These are phyloP conservation scores for Melanomma pulvis-pyrius DNA, from an alignment of 495 filamentous ascomycete species.

Conservation along the genomic window DNA sequence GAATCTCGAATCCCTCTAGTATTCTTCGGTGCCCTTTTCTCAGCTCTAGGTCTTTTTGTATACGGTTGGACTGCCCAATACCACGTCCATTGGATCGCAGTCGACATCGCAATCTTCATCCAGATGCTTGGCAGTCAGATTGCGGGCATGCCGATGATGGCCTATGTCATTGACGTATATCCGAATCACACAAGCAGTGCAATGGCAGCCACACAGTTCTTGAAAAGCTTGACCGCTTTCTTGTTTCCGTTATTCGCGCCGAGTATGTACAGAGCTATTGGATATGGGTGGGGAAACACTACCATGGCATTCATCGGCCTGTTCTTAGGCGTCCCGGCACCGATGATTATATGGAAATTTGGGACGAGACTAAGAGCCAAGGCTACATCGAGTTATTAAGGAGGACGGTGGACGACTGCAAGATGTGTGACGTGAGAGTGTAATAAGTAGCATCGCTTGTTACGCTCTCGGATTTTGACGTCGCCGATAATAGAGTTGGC, in stretches of 20 bases:
- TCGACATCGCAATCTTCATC: slow-evolving; percentile 43
- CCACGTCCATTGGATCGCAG: slow-evolving; percentile 45
- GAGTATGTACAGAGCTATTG: slow-evolving; percentile 19
- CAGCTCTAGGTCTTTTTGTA: slow-evolving; percentile 42
- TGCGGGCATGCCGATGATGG: slow-evolving; percentile 38
- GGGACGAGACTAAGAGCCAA: background rate
- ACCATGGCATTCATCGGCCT: slow-evolving; percentile 4
- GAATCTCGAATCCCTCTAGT: slow-evolving; percentile 45
- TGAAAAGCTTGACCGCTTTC: slow-evolving; percentile 34
- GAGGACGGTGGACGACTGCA: no score
- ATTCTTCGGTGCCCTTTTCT: slow-evolving; percentile 32
- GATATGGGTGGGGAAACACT: slow-evolving; percentile 36
- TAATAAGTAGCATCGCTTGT: no score
- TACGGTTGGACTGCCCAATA: slow-evolving; percentile 49
- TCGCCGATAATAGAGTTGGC: no score
- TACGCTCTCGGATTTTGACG: no score
- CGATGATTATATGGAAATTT: background rate
- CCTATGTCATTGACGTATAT: slow-evolving; percentile 48
- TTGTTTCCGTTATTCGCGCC: slow-evolving; percentile 32
- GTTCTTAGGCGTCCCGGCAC: background rate
- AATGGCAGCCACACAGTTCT: slow-evolving; percentile 40
- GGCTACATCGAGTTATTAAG: background rate
- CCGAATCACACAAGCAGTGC: slow-evolving; percentile 43
- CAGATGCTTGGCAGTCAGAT: slow-evolving; percentile 39
- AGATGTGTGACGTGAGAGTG: no score